Conservation (phyloP, 148 eudicot species). For the Rheum nobile region DNA sequence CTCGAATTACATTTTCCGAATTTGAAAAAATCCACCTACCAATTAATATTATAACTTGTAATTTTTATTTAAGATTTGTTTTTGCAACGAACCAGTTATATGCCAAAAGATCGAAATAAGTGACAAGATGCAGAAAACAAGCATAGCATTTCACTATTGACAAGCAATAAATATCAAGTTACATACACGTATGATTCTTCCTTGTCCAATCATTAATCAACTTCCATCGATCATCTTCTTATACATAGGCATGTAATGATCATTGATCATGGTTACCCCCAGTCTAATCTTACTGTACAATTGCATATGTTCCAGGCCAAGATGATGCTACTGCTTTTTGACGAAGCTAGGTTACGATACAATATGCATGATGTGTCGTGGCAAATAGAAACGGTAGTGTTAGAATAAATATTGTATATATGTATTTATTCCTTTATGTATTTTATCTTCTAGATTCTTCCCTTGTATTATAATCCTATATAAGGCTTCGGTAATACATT, state of each 20-base stretch:
- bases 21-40: no score
- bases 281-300: conserved; percentile 77
- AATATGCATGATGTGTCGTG: conserved; percentile 82
- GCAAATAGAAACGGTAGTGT: conserved; percentile 64
- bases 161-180: conserved; percentile 5
- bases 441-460: no score
- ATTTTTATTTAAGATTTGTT: background rate
- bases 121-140: no score
- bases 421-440: background rate
- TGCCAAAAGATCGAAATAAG: background rate
- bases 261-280: conserved; percentile 80
- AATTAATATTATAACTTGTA: background rate
- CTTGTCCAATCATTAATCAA: conserved; percentile 63
- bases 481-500: no score
- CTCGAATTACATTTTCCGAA: no score
- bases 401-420: no score
- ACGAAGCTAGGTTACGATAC: conserved; percentile 28
- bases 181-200: conserved; percentile 27
- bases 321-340: conserved; percentile 20
- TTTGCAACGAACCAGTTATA: background rate
- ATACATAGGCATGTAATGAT: conserved; percentile 95
- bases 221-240: conserved; percentile 78
- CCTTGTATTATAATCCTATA: no score
- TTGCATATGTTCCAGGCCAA: conserved; percentile 34
- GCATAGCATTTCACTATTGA: conserved; percentile 5